Conservation (phyloP, 2,329 filamentous ascomycete species). For the Scedosporium boydii region DNA sequence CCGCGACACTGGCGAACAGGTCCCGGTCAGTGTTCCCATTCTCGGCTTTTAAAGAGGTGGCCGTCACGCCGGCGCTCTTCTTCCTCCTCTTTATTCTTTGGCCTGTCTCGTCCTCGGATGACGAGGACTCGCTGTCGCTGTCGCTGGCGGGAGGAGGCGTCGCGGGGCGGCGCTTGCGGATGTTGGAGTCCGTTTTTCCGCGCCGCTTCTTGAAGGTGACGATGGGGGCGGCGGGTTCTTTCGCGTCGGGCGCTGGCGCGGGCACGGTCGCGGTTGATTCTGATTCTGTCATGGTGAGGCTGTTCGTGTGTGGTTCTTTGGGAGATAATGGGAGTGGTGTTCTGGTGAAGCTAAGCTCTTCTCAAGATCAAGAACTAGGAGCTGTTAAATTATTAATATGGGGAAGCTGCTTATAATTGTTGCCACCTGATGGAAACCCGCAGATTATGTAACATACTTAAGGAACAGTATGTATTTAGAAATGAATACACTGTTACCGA, state of each 20-base stretch:
- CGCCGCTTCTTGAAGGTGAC: not conserved
- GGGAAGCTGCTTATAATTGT: too few relatives aligned
- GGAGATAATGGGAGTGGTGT: too few relatives aligned
- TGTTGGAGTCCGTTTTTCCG: not conserved
- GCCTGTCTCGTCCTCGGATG: not conserved
- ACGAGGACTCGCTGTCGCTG: not conserved
- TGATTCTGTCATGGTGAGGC: not conserved
- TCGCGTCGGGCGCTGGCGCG: not conserved
- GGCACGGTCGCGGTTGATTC: not conserved
- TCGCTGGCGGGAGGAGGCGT: not conserved
- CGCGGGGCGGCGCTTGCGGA: not conserved
- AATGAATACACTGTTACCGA: too few relatives aligned
- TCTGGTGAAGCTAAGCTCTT: too few relatives aligned
- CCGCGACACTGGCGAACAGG: slow-evolving; percentile 42
- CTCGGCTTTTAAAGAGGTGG: not conserved
- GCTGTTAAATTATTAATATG: too few relatives aligned
- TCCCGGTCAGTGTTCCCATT: slow-evolving; percentile 13
- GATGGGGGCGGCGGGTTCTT: not conserved
- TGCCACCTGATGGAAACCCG: too few relatives aligned
- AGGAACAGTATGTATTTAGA: too few relatives aligned
- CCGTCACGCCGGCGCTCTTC: not conserved
- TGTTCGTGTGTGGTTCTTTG: too few relatives aligned
- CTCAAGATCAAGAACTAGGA: too few relatives aligned
- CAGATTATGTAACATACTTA: too few relatives aligned
- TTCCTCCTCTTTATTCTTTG: not conserved